Conservation (phyloP, 1,284 basidiomycete genomes). For the Coriolopsis trogii region DNA sequence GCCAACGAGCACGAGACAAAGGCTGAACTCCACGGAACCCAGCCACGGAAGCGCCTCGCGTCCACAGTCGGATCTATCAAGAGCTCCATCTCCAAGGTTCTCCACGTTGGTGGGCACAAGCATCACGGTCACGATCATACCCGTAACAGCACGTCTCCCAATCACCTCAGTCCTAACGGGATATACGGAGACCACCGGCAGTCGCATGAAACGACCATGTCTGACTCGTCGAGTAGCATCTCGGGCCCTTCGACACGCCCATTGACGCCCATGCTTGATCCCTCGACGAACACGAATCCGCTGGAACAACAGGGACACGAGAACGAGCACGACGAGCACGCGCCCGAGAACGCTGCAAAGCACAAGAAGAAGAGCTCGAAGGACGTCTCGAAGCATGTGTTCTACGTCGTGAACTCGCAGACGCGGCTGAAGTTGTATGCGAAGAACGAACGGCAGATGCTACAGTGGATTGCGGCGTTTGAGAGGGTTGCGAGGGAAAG, state of each 20-base stretch:
- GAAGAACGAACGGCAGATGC: constrained; percentile 95
- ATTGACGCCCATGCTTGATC: constrained; percentile 65
- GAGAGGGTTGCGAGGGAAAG: constrained; percentile 82
- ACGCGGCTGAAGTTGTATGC: constrained; percentile 88
- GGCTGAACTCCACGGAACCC: constrained; percentile 19
- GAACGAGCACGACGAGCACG: constrained; percentile 29
- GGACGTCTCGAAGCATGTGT: constrained; percentile 88
- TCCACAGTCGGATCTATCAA: constrained; percentile 50
- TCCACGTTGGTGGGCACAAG: constrained; percentile 35
- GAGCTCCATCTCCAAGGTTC: constrained; percentile 49
- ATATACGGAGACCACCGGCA: constrained; percentile 5
- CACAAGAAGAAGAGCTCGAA: constrained; percentile 47
- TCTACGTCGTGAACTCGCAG: constrained; percentile 93
- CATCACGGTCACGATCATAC: constrained; percentile 1
- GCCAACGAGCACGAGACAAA: constrained; percentile 27
- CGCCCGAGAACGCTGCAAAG: constrained; percentile 31
- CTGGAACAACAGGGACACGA: constrained; percentile 33
- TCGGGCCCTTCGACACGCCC: constrained; percentile 36
- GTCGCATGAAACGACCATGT: constrained; percentile 27
- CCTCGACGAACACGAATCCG: constrained; percentile 72
- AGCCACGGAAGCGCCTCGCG: constrained; percentile 29
- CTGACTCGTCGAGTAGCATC: constrained; percentile 31
- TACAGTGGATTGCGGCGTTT: constrained; percentile 95
- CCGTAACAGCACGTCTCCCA: constrained; percentile 5
- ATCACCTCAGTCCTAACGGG: constrained; percentile 9